A percentile compares a stretch with the other conserved stretches of the same genome.
phyloP scores from a whole-genome alignment of 2,329 filamentous ascomycete genomes.

The Apiospora kogelbergensis region DNA sequence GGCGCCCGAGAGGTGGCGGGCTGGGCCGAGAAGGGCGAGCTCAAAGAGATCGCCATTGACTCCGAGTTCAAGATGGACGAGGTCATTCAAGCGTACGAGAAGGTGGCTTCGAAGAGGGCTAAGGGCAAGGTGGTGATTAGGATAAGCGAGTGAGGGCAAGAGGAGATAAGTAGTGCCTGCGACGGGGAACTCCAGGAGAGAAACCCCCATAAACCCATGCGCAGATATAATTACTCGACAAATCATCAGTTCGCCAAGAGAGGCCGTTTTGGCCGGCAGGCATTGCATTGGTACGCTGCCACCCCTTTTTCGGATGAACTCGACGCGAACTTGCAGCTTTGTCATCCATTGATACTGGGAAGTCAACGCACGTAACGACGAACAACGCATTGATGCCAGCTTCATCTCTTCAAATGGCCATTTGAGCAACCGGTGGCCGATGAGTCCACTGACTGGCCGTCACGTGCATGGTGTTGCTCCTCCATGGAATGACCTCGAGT shows the following conservation, averaged over 20 bases:
- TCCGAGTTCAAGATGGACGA: constrained; percentile 31
- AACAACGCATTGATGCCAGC: no score
- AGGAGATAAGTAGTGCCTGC: background rate
- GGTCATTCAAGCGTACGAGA: constrained; percentile 31
- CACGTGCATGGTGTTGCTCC: no score
- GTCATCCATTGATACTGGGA: no score
- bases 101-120: constrained; percentile 29
- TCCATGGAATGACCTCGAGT: background rate
- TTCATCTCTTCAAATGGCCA: no score
- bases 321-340: background rate
- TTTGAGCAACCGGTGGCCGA: no score
- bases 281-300: background rate
- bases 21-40: constrained; percentile 27
- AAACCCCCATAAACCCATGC: background rate
- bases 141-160: constrained; percentile 15
- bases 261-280: background rate
- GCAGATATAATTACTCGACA: background rate
- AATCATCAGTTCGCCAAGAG: background rate
- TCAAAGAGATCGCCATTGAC: constrained; percentile 30
- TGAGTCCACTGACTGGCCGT: background rate
- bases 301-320: background rate
- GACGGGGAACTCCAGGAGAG: background rate
- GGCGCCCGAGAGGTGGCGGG: constrained; percentile 26
- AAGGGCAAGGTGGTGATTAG: constrained; percentile 34
- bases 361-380: no score